These are phyloP conservation scores for Alternaria brassicae DNA, from an alignment of 2,329 filamentous ascomycete genomes.

Conservation along the genomic window DNA sequence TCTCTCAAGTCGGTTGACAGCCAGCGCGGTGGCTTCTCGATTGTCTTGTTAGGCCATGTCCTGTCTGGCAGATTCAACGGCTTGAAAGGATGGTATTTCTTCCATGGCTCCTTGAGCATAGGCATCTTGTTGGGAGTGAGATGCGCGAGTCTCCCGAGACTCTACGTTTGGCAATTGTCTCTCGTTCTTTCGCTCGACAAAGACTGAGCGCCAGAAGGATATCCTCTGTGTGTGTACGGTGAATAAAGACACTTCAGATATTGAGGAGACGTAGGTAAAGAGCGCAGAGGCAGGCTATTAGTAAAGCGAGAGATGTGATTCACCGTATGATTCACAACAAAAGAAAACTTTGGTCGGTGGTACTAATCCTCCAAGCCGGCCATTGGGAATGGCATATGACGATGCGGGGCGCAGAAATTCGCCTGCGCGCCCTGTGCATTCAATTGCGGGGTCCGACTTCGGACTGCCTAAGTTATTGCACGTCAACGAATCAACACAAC, in stretches of 20 bases:
- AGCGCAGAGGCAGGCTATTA: conserved; percentile 7
- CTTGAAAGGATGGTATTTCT: conserved; percentile 76
- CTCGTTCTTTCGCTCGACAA: background rate
- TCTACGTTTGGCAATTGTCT: background rate
- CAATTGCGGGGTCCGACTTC: conserved; percentile 23
- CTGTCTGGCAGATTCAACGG: conserved; percentile 72
- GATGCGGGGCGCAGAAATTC: conserved; percentile 23
- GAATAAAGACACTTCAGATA: background rate
- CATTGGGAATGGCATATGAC: conserved; percentile 21
- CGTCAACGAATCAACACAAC: background rate
- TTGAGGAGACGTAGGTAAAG: background rate
- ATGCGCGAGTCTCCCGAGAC: background rate
- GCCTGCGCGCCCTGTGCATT: conserved; percentile 16
- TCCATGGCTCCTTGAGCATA: conserved; percentile 75
- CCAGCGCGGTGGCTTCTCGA: conserved; percentile 89
- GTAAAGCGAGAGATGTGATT: conserved; percentile 18
- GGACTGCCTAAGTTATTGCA: conserved; percentile 3
- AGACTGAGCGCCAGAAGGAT: background rate
- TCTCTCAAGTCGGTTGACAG: conserved; percentile 87
- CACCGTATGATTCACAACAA: conserved; percentile 28
- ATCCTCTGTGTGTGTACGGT: background rate
- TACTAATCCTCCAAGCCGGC: conserved; percentile 14
- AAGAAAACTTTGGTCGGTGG: conserved; percentile 24
- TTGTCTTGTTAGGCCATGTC: conserved; percentile 82
- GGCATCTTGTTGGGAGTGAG: conserved; percentile 41